Evolutionary conservation across 352 stramenopile genomes (phyloP).

Genomic region (Globisporangium spiculum): DNA sequence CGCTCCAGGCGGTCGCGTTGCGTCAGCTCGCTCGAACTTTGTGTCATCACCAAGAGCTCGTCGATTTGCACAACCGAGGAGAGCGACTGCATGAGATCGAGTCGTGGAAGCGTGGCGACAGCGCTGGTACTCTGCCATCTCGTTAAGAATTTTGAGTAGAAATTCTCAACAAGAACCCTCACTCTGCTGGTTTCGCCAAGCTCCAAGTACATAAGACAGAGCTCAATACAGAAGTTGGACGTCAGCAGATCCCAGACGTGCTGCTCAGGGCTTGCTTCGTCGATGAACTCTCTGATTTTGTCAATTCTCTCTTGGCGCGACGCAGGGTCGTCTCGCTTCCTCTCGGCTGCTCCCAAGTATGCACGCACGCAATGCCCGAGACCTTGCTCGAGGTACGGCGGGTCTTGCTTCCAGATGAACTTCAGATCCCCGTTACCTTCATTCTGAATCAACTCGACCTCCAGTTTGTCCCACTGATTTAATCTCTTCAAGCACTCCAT

Average conservation of each 20-base stretch:
- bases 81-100: conserved; percentile 63
- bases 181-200: conserved; percentile 42
- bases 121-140: conserved; percentile 58
- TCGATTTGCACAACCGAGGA: conserved; percentile 67
- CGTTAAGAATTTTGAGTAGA: conserved; percentile 49
- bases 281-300: conserved; percentile 21
- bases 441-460: conserved; percentile 33
- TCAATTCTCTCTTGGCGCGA: neutral
- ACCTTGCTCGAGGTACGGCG: conserved; percentile 69
- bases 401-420: conserved; percentile 55
- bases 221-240: conserved; percentile 49
- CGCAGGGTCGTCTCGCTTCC: neutral
- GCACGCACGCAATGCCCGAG: conserved; percentile 51
- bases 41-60: conserved; percentile 32
- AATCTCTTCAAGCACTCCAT: conserved; percentile 59
- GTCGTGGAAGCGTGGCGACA: conserved; percentile 38
- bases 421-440: conserved; percentile 17
- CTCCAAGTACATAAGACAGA: conserved; percentile 42
- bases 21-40: conserved; percentile 5
- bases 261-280: conserved; percentile 27
- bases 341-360: conserved; percentile 32
- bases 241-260: conserved; percentile 37
- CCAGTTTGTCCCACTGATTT: conserved; percentile 68
- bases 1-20: conserved; percentile 11
- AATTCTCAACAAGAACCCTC: conserved; percentile 53